Evolutionary conservation across 441 rosid genomes (phyloP).

Genomic region (Melastoma candidum): DNA sequence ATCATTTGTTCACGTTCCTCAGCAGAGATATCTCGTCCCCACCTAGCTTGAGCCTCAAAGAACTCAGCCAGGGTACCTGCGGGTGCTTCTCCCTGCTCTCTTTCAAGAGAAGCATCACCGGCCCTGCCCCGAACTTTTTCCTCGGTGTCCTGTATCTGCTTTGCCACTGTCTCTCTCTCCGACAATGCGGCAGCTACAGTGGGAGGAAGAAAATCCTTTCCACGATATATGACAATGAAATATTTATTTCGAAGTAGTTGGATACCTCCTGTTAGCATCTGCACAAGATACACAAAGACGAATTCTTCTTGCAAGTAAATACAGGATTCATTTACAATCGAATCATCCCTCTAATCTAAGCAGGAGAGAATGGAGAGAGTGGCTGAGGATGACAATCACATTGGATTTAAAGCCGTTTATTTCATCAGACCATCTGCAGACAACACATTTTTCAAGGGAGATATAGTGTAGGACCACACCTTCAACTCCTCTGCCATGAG

Average conservation of each 20-base stretch:
- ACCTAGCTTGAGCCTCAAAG: slow-evolving; percentile 88
- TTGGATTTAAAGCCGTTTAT: too few relatives aligned
- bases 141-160: slow-evolving; percentile 74
- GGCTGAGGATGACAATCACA: too few relatives aligned
- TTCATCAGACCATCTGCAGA: too few relatives aligned
- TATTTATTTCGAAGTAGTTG: slow-evolving; percentile 88
- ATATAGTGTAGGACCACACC: slow-evolving; percentile 31
- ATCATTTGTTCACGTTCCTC: slow-evolving; percentile 84
- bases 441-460: too few relatives aligned
- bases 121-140: slow-evolving; percentile 47
- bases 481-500: slow-evolving; percentile 91
- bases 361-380: too few relatives aligned
- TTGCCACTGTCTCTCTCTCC: slow-evolving; percentile 69
- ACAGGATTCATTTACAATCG: too few relatives aligned
- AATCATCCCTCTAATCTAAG: too few relatives aligned
- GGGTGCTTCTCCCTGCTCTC: slow-evolving; percentile 45
- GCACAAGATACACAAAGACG: slow-evolving; percentile 18
- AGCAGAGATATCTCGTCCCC: slow-evolving; percentile 69
- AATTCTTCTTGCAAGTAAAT: neutral
- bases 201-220: slow-evolving; percentile 91
- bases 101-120: slow-evolving; percentile 40
- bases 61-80: slow-evolving; percentile 95
- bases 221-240: slow-evolving; percentile 84
- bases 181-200: slow-evolving; percentile 77
- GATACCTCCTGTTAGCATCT: slow-evolving; percentile 86